Base-by-base conservation (phyloP, 139 green algal genomes). In the Coccomyxa sp. region DNA sequence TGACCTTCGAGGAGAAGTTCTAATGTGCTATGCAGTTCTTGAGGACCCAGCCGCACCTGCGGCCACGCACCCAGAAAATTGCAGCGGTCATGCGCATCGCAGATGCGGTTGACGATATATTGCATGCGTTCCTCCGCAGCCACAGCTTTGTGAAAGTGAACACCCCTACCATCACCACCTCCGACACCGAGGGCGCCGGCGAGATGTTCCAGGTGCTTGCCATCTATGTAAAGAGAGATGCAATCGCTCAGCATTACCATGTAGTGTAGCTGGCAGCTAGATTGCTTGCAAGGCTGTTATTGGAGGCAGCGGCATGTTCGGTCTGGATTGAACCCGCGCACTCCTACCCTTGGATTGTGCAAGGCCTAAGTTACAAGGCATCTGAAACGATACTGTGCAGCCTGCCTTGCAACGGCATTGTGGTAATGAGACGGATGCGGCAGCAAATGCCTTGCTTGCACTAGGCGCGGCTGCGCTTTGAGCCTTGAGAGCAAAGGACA, bases 131-230 rank as follows among this genome's bases (percentile, higher is more conserved):
- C 86, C 98, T 98, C 89, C 82, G 93, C 73, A 68, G 39, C 34
- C 16, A 93, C 37, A 93, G 91, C 77, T 99, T 99, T 82, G 82
- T 97, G 73, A 99, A 99, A 78, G 92, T 99, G 74, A 94, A 99
- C 90, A 97, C 95, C 50, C 97, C 97, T 73, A 92, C 99, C 75
- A 93, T 99, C 77, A 99, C 95, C 6, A 90, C 94, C 40, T 90
- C 79, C 36, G 97, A 99, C 83, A 97, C 91, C 80, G 97, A 99
- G 85, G 97, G 97, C 35, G 97, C 97, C 29, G 97, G 97, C 31
- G 97, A 99, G 89, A 98, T 99, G 95, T 99, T 99, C 88, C 94
- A 98, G 90, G 95, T 97, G 39, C 88, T 40, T 73, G 73, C 9
- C 54, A 18, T 22, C 27, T 22, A 64, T 64, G 50, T 64, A 31